Base-by-base conservation (phyloP, 805 yeast species). In the Ogataea ramenticola region DNA sequence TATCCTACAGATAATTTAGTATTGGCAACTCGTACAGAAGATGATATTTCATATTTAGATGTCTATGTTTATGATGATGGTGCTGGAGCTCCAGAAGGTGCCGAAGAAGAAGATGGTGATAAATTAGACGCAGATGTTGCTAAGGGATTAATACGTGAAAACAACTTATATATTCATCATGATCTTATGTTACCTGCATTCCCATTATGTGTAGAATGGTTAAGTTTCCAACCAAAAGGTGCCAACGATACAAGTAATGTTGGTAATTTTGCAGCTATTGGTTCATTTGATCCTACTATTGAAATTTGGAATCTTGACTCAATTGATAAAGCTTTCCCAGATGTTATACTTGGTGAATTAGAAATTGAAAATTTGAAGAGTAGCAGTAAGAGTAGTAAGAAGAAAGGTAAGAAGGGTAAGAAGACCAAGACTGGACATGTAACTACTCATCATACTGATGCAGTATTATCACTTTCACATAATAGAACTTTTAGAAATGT, bases 141-240 rank as follows among this genome's bases (percentile, higher is more conserved):
- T 41, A 77, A 72, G 51, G 95, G 91, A 12, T 61, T 79, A 56
- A 74, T 75, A 34, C 76, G 95, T 67, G 93, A 79, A 40, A 75
- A 82, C 43, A 78, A 82, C 33, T 67, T 93, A 50, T 93, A 93
- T 58, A 93, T 91, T 41, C 99, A 93, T 61, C 99, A 93, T 64
- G 99, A 93, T 62, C 67, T 91, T 53, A 88, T 93, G 96, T 74
- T 93, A 48, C 99, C 99, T 1, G 85, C 96, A 2, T 91, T 93
- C 74, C 99, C 99, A 36, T 73, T 93, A 48, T 88, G 97, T 61
- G 90, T 90, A 30, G 99, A 93, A 65, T 91, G 98, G 98, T 63
- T 93, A 49, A 85, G 87, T 62, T 85, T 75, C 61, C 74, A 71
- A 48, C 91, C 95, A 29, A 75, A 71, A 14, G 68, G 63, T 19